Percentiles rank a stretch among this genome's conserved stretches.
Conservation (phyloP, 192 early-diverging fungal genomes). For the Tieghemiomyces parasiticus region DNA sequence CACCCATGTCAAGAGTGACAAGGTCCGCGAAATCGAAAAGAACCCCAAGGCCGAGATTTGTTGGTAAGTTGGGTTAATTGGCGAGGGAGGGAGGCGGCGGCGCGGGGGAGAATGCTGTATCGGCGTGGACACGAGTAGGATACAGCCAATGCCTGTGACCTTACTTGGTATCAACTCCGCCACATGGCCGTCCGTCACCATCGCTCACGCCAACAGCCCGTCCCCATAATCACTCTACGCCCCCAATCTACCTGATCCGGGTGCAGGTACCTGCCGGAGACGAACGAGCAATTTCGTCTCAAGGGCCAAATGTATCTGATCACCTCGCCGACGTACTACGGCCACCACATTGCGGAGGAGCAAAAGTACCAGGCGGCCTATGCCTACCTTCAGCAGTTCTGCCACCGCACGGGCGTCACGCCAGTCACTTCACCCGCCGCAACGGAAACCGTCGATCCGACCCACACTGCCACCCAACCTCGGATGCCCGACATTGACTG, state of each 20-base stretch:
- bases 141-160: not conserved
- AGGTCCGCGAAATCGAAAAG: slow-evolving; percentile 1
- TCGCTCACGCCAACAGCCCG: not conserved
- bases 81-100: no score
- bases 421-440: no score
- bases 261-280: not conserved
- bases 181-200: not conserved
- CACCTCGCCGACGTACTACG: slow-evolving; percentile 6
- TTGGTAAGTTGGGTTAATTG: slow-evolving; percentile 1
- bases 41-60: not conserved
- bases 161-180: not conserved
- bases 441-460: not conserved
- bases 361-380: not conserved
- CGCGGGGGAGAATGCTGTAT: no score
- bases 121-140: not conserved
- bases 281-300: slow-evolving; percentile 3
- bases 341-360: not conserved
- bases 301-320: slow-evolving; percentile 7
- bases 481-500: not conserved
- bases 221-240: not conserved
- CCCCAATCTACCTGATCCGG: not conserved
- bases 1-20: not conserved
- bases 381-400: not conserved
- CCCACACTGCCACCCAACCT: not conserved
- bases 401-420: not conserved